Percentiles rank a stretch among this genome's conserved stretches.
Evolutionary conservation across 495 filamentous ascomycete genomes (phyloP).

Genomic region (Neurospora sp.): DNA sequence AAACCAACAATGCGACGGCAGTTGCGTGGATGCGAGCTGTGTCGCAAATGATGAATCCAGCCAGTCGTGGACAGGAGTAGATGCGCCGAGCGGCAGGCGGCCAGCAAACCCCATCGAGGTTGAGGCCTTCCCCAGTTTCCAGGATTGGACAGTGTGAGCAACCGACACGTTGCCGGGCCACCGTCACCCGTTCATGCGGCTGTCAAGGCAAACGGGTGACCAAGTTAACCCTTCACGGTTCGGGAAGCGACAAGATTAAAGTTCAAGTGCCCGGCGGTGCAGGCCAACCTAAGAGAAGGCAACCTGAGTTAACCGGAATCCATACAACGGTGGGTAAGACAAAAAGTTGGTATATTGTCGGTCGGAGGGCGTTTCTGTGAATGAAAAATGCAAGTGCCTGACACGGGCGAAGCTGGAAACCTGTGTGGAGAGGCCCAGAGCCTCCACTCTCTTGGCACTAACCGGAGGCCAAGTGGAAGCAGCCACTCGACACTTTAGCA

Average conservation of each 20-base stretch:
- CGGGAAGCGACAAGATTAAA: background rate
- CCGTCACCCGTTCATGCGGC: background rate
- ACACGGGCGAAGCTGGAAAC: too few species aligned
- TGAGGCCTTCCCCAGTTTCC: background rate
- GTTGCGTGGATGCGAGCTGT: background rate
- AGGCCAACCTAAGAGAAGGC: background rate
- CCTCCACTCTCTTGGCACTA: background rate
- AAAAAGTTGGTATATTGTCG: background rate
- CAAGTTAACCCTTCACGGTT: background rate
- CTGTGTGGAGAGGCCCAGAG: background rate
- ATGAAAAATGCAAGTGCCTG: background rate
- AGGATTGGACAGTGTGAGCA: background rate
- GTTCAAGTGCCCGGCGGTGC: background rate
- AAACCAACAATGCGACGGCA: background rate
- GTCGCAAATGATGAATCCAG: background rate
- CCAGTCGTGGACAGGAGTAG: background rate
- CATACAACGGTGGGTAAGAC: background rate
- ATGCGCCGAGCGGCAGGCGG: background rate
- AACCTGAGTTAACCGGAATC: background rate
- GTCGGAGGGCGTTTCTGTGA: background rate
- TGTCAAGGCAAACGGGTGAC: background rate
- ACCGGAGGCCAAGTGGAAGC: background rate
- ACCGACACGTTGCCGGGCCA: background rate
- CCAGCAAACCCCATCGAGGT: background rate
- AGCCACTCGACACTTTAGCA: background rate